Conservation (phyloP, 345 rosid species). For the Salix brachista region DNA sequence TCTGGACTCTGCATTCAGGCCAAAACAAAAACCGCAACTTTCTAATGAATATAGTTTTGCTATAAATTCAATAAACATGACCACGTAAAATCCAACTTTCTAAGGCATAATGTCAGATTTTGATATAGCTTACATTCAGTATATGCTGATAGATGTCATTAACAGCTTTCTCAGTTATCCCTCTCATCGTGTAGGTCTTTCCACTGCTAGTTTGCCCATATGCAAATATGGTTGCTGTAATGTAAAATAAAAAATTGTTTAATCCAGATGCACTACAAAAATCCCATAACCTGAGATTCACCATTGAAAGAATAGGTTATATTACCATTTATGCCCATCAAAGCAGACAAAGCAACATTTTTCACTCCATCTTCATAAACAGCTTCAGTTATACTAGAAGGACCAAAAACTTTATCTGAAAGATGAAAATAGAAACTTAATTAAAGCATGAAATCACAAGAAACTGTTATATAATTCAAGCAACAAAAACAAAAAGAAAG, state of each 20-base stretch:
- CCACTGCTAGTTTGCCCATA: constrained; percentile 99
- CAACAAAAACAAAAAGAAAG: background rate
- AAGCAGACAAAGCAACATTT: constrained; percentile 92
- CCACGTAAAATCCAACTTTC: background rate
- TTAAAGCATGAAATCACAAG: background rate
- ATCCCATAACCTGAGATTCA: background rate
- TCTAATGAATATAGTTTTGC: background rate
- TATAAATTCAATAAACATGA: background rate
- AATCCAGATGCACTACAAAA: background rate
- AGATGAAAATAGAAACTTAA: constrained; percentile 10
- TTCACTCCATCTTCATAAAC: constrained; percentile 97
- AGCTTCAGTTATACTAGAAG: constrained; percentile 59
- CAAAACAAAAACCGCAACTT: constrained; percentile 11
- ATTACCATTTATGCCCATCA: constrained; percentile 93
- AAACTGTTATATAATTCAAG: background rate
- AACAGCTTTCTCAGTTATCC: constrained; percentile 98
- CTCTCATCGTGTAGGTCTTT: constrained; percentile 96
- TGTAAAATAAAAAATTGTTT: background rate
- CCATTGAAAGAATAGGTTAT: background rate
- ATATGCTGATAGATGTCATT: constrained; percentile 87
- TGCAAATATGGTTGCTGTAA: constrained; percentile 93
- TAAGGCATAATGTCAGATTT: background rate
- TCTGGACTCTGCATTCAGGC: constrained; percentile 70
- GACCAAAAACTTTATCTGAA: constrained; percentile 94
- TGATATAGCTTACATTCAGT: constrained; percentile 48